phyloP scores from a whole-genome alignment of 2,329 filamentous ascomycete species.

The Colletotrichum lindemuthianum region DNA sequence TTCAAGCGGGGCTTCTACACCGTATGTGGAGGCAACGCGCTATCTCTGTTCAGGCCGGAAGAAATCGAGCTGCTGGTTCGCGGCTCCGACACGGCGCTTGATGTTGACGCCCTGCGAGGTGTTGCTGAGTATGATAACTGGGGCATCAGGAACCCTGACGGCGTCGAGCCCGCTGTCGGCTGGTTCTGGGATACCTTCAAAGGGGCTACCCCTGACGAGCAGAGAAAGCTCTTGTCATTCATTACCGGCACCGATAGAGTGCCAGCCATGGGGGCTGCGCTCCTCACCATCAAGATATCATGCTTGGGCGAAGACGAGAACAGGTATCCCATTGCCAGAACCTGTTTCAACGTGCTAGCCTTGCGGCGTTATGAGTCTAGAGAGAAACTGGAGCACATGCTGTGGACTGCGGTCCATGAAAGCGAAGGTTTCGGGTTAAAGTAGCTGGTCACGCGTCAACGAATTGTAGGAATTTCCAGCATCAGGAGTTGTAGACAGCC shows the following conservation, averaged over 20 bases:
- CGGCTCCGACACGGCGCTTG: slow-evolving; percentile 84
- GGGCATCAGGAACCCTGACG: slow-evolving; percentile 65
- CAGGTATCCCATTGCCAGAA: slow-evolving; percentile 85
- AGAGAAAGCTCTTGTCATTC: slow-evolving; percentile 84
- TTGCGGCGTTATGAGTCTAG: slow-evolving; percentile 77
- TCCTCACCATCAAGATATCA: slow-evolving; percentile 78
- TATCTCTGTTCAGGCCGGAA: slow-evolving; percentile 87
- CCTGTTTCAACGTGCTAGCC: slow-evolving; percentile 88
- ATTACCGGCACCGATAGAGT: slow-evolving; percentile 92
- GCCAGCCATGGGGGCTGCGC: slow-evolving; percentile 86
- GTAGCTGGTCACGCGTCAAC: slow-evolving; percentile 49
- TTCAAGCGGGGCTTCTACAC: slow-evolving; percentile 96
- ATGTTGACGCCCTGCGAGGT: slow-evolving; percentile 78
- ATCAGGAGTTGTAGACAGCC: slow-evolving; percentile 23
- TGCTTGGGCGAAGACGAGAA: slow-evolving; percentile 79
- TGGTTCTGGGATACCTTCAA: slow-evolving; percentile 94
- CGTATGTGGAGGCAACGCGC: slow-evolving; percentile 87
- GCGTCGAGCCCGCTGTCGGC: slow-evolving; percentile 72
- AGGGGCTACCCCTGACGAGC: slow-evolving; percentile 70
- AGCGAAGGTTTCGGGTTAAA: slow-evolving; percentile 94
- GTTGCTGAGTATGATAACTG: slow-evolving; percentile 88
- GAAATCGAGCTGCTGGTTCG: slow-evolving; percentile 90
- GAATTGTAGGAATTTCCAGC: slow-evolving; percentile 16
- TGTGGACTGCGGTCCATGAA: slow-evolving; percentile 89
- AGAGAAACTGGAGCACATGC: slow-evolving; percentile 73